A percentile compares a stretch with the other conserved stretches of the same genome.
These are phyloP conservation scores for Aspergillus hortae DNA, from an alignment of 2,329 filamentous ascomycete species.

Conservation along the genomic window DNA sequence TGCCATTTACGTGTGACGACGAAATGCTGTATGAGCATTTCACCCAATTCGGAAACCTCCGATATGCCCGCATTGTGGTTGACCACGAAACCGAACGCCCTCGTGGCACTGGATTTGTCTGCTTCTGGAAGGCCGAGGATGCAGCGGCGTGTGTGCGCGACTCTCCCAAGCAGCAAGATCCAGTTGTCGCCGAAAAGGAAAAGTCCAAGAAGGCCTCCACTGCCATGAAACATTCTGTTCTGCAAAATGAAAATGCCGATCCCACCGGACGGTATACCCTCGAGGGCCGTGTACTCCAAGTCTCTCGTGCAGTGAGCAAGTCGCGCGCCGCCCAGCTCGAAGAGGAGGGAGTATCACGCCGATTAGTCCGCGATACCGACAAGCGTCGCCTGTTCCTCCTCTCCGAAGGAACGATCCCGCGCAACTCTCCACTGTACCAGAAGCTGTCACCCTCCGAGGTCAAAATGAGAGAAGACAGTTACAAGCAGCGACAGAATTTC, in stretches of 20 bases:
- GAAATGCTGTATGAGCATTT: conserved; percentile 82
- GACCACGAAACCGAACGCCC: conserved; percentile 82
- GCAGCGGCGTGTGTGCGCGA: conserved; percentile 71
- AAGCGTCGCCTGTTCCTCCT: conserved; percentile 87
- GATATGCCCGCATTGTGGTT: conserved; percentile 88
- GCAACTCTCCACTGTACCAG: conserved; percentile 73
- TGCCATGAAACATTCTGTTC: conserved; percentile 70
- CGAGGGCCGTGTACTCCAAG: conserved; percentile 79
- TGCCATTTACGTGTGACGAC: conserved; percentile 85
- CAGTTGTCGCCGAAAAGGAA: conserved; percentile 41
- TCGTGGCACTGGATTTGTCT: conserved; percentile 91
- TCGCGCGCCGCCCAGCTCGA: conserved; percentile 73
- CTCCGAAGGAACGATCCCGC: conserved; percentile 76
- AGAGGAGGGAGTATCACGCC: conserved; percentile 60
- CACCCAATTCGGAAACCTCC: conserved; percentile 76
- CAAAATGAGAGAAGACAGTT: conserved; percentile 82
- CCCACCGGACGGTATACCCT: conserved; percentile 82
- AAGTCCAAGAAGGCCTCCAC: conserved; percentile 37
- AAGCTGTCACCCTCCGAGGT: conserved; percentile 74
- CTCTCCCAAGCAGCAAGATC: conserved; percentile 59
- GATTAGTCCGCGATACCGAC: conserved; percentile 72
- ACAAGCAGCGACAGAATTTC: conserved; percentile 80
- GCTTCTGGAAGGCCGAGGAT: conserved; percentile 76
- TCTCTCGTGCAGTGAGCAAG: conserved; percentile 81
- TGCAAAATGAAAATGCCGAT: conserved; percentile 82